A percentile compares a stretch with the other conserved stretches of the same genome.
Evolutionary conservation across 1,284 basidiomycete genomes (phyloP).

Genomic region (Tetrapyrgos nigripes): DNA sequence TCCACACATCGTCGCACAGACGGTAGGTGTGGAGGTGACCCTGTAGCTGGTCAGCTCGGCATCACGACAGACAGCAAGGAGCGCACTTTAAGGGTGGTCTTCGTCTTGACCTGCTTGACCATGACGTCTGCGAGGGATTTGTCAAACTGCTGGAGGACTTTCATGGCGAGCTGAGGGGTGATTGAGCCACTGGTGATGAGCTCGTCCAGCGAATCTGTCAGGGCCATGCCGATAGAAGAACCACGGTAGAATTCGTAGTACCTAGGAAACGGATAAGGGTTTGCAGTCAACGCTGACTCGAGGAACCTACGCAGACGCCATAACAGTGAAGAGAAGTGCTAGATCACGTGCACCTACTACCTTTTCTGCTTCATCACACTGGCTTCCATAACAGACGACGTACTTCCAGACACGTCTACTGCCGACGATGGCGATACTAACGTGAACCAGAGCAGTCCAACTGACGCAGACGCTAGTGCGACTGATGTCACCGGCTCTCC

Average conservation of each 20-base stretch:
- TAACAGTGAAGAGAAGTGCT: slow-evolving; percentile 95
- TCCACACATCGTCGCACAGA: slow-evolving; percentile 98
- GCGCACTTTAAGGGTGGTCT: slow-evolving; percentile 87
- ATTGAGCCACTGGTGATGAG: slow-evolving; percentile 97
- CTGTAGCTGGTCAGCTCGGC: slow-evolving; percentile 44
- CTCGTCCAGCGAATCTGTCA: slow-evolving; percentile 99
- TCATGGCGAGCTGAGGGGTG: slow-evolving; percentile 97
- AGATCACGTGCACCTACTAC: too few species aligned
- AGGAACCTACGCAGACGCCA: slow-evolving; percentile 77
- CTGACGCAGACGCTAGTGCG: too few species aligned
- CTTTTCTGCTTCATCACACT: too few species aligned
- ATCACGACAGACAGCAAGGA: slow-evolving; percentile 11
- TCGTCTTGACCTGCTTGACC: slow-evolving; percentile 90
- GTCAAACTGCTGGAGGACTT: slow-evolving; percentile 97
- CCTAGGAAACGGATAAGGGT: too few species aligned
- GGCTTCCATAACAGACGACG: too few species aligned
- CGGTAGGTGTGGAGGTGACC: slow-evolving; percentile 92
- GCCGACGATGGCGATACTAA: too few species aligned
- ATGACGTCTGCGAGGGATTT: slow-evolving; percentile 92
- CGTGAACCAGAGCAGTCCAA: too few species aligned
- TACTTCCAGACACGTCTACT: too few species aligned
- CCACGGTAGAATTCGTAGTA: too few species aligned
- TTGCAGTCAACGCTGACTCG: not conserved
- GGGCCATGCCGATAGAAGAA: slow-evolving; percentile 53
- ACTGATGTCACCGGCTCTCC: too few species aligned